Percentiles rank a stretch among this genome's conserved stretches.
phyloP scores from a whole-genome alignment of 768 basidiomycete genomes.

The Phaffia tasmanica region DNA sequence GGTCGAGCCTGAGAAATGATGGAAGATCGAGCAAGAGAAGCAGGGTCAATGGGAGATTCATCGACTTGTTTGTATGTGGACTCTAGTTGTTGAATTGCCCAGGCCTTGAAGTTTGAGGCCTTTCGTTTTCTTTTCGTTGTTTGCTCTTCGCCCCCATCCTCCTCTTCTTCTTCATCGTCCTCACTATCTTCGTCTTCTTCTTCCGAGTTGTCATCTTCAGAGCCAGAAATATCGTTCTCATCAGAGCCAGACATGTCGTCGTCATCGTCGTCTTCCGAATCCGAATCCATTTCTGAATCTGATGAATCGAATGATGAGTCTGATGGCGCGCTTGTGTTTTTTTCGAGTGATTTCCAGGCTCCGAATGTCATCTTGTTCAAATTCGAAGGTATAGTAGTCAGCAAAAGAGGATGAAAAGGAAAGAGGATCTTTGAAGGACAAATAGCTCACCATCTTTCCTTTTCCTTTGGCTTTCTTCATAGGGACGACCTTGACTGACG shows the following conservation, averaged over 20 bases:
- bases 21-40: conserved; percentile 31
- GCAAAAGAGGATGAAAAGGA: neutral
- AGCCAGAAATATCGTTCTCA: conserved; percentile 25
- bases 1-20: conserved; percentile 31
- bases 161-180: conserved; percentile 30
- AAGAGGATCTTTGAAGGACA: neutral
- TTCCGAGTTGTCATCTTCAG: conserved; percentile 28
- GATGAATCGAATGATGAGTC: conserved; percentile 69
- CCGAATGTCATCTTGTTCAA: conserved; percentile 31
- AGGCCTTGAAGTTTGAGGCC: conserved; percentile 61
- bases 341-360: conserved; percentile 35
- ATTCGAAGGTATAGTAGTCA: conserved; percentile 27
- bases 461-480: conserved; percentile 21
- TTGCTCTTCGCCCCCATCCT: conserved; percentile 14
- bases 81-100: conserved; percentile 72
- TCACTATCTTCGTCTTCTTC: conserved; percentile 24
- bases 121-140: conserved; percentile 38
- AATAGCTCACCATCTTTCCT: conserved; percentile 13
- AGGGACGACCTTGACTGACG: conserved; percentile 6
- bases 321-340: conserved; percentile 6
- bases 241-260: conserved; percentile 22
- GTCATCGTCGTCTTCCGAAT: conserved; percentile 20
- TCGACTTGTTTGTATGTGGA: conserved; percentile 41
- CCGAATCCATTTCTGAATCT: conserved; percentile 55
- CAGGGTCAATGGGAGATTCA: conserved; percentile 18